phyloP scores from a whole-genome alignment of 2,329 filamentous ascomycete genomes.

The Nannizziopsis arthrosporioides region DNA sequence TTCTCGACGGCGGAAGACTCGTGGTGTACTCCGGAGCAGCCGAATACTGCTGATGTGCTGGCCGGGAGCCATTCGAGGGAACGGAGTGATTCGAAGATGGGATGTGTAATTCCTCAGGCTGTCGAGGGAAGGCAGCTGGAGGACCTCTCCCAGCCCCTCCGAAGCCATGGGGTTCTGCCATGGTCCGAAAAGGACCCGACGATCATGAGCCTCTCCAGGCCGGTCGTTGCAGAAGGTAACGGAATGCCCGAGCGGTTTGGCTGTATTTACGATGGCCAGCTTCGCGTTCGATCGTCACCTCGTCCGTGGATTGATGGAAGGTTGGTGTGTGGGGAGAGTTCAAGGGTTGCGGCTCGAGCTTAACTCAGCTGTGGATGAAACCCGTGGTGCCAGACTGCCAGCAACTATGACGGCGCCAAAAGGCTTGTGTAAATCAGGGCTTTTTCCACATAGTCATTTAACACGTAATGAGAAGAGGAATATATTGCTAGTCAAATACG shows the following conservation, averaged over 20 bases:
- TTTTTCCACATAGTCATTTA: too few species aligned
- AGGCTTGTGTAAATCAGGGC: too few species aligned
- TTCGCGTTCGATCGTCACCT: neutral
- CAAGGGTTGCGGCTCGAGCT: too few species aligned
- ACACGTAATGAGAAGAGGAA: too few species aligned
- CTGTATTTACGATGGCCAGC: neutral
- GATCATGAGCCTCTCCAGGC: neutral
- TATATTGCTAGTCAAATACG: too few species aligned
- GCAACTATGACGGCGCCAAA: too few species aligned
- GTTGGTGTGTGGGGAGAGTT: too few species aligned
- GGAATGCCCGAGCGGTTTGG: neutral
- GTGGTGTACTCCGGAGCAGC: slow-evolving; percentile 40
- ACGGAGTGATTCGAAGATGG: slow-evolving; percentile 31
- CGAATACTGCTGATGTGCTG: slow-evolving; percentile 37
- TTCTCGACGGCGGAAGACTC: slow-evolving; percentile 44
- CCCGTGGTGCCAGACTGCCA: too few species aligned
- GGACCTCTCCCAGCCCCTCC: slow-evolving; percentile 41
- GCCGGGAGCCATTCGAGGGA: slow-evolving; percentile 30
- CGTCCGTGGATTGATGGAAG: too few species aligned
- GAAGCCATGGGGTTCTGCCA: slow-evolving; percentile 39
- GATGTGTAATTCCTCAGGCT: slow-evolving; percentile 47
- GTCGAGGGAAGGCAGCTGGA: slow-evolving; percentile 37
- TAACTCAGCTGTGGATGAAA: too few species aligned
- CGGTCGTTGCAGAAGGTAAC: neutral
- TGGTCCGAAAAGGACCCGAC: slow-evolving; percentile 18